These are phyloP conservation scores for Exophiala oligosperma DNA, from an alignment of 2,329 filamentous ascomycete genomes.

Conservation along the genomic window DNA sequence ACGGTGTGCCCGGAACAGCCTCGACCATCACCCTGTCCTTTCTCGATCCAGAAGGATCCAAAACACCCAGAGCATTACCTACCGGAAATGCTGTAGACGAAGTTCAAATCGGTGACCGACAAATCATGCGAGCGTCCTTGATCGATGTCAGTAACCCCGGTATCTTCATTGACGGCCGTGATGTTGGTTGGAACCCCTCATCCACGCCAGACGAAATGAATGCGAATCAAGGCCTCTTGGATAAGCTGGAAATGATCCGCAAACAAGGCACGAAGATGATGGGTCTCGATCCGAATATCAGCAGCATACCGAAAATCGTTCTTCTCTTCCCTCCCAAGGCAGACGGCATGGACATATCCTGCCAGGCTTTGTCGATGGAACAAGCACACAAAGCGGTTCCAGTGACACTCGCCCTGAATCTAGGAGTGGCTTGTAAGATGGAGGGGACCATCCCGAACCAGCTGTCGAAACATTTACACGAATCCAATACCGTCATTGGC, in stretches of 20 bases:
- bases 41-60: slow-evolving; percentile 61
- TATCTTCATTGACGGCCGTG: slow-evolving; percentile 59
- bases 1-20: slow-evolving; percentile 62
- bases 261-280: slow-evolving; percentile 59
- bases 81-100: slow-evolving; percentile 58
- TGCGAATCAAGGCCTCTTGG: slow-evolving; percentile 43
- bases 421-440: slow-evolving; percentile 51
- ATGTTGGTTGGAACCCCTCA: slow-evolving; percentile 52
- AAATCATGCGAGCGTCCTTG: slow-evolving; percentile 53
- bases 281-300: slow-evolving; percentile 54
- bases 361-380: slow-evolving; percentile 56
- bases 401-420: slow-evolving; percentile 55
- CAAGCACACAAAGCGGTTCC: slow-evolving; percentile 59
- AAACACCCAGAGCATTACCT: slow-evolving; percentile 62
- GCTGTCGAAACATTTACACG: slow-evolving; percentile 28
- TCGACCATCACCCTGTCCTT: slow-evolving; percentile 63
- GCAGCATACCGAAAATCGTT: slow-evolving; percentile 55
- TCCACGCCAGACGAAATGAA: slow-evolving; percentile 58
- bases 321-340: slow-evolving; percentile 65
- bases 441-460: slow-evolving; percentile 41
- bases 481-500: slow-evolving; percentile 39
- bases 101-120: slow-evolving; percentile 37
- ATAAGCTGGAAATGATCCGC: slow-evolving; percentile 57
- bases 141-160: slow-evolving; percentile 66
- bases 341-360: slow-evolving; percentile 37